phyloP scores from a whole-genome alignment of 2,329 filamentous ascomycete species.

The Huntiella decipiens region DNA sequence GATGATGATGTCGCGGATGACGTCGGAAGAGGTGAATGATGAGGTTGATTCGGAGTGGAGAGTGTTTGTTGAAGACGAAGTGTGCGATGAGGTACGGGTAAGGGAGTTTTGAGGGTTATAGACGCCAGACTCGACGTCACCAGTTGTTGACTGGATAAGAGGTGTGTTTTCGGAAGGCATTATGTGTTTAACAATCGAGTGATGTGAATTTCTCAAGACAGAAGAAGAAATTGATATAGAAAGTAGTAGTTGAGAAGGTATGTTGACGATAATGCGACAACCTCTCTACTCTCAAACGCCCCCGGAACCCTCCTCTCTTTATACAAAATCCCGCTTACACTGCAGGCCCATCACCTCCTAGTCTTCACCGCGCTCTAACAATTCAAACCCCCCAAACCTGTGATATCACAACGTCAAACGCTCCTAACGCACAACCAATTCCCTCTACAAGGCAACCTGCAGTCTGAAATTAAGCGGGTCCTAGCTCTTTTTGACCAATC shows the following conservation, averaged over 20 bases:
- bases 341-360: background rate
- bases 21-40: conserved; percentile 21
- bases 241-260: background rate
- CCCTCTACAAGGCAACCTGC: background rate
- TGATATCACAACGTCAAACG: background rate
- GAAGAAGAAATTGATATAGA: background rate
- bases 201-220: background rate
- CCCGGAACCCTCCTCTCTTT: background rate
- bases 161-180: conserved; percentile 5
- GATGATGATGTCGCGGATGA: conserved; percentile 49
- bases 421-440: background rate
- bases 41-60: conserved; percentile 14
- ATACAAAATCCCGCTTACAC: background rate
- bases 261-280: background rate
- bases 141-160: conserved; percentile 1
- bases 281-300: background rate
- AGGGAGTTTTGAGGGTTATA: background rate
- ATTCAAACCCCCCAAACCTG: too few species aligned
- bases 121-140: conserved; percentile 4
- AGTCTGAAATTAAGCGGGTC: conserved; percentile 1
- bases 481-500: background rate
- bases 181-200: background rate
- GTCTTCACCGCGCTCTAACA: too few species aligned
- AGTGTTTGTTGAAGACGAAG: conserved; percentile 12
- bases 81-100: conserved; percentile 1